Evolutionary conservation across 495 filamentous ascomycete species (phyloP), one percentile per base, ranked within the genome.

Genomic region (Hypoxylon crocopeplum): DNA sequence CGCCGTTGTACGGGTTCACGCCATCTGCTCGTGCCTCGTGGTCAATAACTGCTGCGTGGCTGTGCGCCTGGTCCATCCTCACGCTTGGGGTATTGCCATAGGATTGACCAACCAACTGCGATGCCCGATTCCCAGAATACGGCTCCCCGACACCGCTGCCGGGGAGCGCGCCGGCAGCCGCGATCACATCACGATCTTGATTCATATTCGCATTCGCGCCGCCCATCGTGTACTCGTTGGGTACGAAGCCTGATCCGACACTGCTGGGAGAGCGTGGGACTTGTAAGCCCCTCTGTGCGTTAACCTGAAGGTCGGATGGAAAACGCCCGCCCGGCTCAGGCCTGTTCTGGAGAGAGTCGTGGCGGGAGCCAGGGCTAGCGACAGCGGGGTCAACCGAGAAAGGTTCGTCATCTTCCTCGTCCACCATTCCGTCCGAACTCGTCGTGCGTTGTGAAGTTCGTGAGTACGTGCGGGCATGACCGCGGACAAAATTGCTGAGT

Each of bases 241-340:
- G 72, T 61, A 78, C 75, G 34, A 84, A 85, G 38, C 76, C 79
- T 50, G 88, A 90, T 69, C 86, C 88, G 68, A 83, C 85, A 76
- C 90, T 94, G 76, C 88, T 87, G 41, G 88, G 86, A 41, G 89
- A 90, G 54, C 86, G 73, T 56, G 89, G 85, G 59, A 84, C 87
- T 67, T 89, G 88, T 80, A 90, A 83, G 77, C 88, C 82, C 75
- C 90, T 84, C 52, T 79, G 70, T 27, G 76, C 72, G 65, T 90
- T 86, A 64, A 96, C 83, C 68, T 91, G 84, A 47, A 95, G 72
- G 74, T 94, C 90, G 72, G 87, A 91, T 65, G 92, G 92, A 75
- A 97, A 97, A 59, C 91, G 86, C 73, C 92, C 92, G 80, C 92
- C 92, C 81, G 89, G 83, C 72, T 87, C 84, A 48, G 87, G 87